Evolutionary conservation across 352 stramenopile genomes (phyloP).

Genomic region (Globisporangium megalacanthum): DNA sequence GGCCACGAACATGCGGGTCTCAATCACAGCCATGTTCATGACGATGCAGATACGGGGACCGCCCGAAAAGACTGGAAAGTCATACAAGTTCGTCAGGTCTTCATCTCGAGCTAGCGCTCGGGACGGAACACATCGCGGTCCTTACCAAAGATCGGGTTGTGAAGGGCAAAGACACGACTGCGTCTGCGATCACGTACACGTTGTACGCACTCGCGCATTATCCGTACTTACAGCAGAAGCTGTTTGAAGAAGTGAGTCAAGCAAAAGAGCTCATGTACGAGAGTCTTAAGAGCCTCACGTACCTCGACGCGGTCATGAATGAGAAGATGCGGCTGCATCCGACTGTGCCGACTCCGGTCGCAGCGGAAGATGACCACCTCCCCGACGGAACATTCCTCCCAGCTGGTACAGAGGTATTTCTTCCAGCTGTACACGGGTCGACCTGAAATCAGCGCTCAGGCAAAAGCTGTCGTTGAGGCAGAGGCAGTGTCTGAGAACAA

Average conservation of each 20-base stretch:
- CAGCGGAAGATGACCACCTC: slow-evolving; percentile 6
- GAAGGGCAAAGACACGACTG: slow-evolving; percentile 2
- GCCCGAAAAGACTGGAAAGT: slow-evolving; percentile 68
- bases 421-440: slow-evolving; percentile 59
- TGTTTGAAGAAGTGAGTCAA: slow-evolving; percentile 33
- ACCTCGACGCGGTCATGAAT: slow-evolving; percentile 61
- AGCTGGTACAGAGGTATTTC: slow-evolving; percentile 59
- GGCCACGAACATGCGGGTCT: slow-evolving; percentile 14
- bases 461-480: no score
- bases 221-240: slow-evolving; percentile 46
- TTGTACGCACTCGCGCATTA: slow-evolving; percentile 49
- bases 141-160: slow-evolving; percentile 23
- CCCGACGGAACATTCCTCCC: slow-evolving; percentile 22
- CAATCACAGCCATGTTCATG: slow-evolving; percentile 63
- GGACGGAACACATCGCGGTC: slow-evolving; percentile 50
- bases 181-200: slow-evolving; percentile 4
- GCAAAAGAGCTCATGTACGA: slow-evolving; percentile 36
- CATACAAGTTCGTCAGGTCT: slow-evolving; percentile 45
- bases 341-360: slow-evolving; percentile 53
- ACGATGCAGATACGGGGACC: slow-evolving; percentile 64
- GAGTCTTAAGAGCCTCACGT: slow-evolving; percentile 52
- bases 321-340: slow-evolving; percentile 74
- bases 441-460: background rate
- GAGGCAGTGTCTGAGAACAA: no score
- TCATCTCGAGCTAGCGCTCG: slow-evolving; percentile 60